These are phyloP conservation scores for Claviceps cyperi DNA, from an alignment of 2,329 filamentous ascomycete species.

Conservation along the genomic window DNA sequence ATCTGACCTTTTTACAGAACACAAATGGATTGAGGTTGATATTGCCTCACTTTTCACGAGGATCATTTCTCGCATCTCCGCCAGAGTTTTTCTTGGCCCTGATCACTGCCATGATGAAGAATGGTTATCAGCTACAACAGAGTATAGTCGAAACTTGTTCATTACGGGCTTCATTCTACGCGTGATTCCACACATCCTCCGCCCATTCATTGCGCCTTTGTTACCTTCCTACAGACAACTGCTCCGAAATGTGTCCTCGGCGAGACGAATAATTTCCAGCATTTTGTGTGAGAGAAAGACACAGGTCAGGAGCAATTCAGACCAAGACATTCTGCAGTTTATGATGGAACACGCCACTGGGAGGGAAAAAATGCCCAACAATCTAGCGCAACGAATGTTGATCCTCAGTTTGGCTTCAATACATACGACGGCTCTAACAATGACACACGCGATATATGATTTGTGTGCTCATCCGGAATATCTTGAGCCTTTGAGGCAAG, in stretches of 20 bases:
- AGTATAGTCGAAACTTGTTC: constrained; percentile 13
- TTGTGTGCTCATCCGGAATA: constrained; percentile 24
- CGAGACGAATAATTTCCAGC: background rate
- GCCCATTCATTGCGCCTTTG: constrained; percentile 4
- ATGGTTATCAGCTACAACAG: constrained; percentile 14
- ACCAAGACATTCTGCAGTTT: constrained; percentile 22
- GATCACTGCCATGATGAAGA: constrained; percentile 14
- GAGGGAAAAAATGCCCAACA: constrained; percentile 32
- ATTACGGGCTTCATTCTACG: constrained; percentile 4
- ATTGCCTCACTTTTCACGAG: background rate
- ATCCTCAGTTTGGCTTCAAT: constrained; percentile 49
- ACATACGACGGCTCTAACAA: constrained; percentile 25
- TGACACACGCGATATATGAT: constrained; percentile 24
- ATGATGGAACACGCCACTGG: constrained; percentile 19
- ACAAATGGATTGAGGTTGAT: background rate
- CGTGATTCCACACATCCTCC: constrained; percentile 3
- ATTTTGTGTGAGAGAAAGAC: background rate
- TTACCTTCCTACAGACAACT: constrained; percentile 3
- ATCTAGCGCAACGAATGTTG: constrained; percentile 49
- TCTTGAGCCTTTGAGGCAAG: constrained; percentile 25
- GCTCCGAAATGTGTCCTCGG: background rate
- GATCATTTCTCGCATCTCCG: constrained; percentile 14
- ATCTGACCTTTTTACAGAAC: background rate
- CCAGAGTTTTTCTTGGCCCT: constrained; percentile 16
- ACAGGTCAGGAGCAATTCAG: background rate